A percentile compares a stretch with the other conserved stretches of the same genome.
Conservation (phyloP, 306 rosid genomes). For the Pyrus bretschneideri region DNA sequence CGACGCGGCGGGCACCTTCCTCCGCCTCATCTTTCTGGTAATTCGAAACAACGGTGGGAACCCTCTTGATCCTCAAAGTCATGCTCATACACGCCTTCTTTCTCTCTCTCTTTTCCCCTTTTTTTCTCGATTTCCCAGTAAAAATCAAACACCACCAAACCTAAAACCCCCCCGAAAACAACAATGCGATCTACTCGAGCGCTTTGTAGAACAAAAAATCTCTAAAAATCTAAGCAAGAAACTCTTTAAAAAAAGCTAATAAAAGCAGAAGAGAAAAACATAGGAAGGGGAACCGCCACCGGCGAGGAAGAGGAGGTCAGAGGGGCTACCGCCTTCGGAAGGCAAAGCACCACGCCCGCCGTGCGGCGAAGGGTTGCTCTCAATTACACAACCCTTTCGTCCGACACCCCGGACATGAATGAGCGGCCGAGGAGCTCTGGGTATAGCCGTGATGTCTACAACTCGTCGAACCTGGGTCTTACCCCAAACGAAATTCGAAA, state of each 20-base stretch:
- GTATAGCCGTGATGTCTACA: constrained; percentile 99
- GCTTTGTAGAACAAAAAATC: neutral
- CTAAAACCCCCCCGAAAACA: neutral
- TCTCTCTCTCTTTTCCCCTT: neutral
- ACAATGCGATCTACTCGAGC: constrained; percentile 6
- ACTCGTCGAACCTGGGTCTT: constrained; percentile 59
- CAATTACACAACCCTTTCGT: constrained; percentile 64
- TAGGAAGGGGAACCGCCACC: constrained; percentile 59
- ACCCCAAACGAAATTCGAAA: constrained; percentile 32
- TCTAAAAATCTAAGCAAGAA: neutral
- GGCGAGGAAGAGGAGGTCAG: constrained; percentile 96
- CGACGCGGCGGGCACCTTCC: constrained; percentile 40
- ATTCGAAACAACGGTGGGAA: constrained; percentile 86
- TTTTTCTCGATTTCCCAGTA: neutral
- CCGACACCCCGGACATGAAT: constrained; percentile 75
- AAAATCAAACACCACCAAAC: constrained; percentile 14
- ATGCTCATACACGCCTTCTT: neutral
- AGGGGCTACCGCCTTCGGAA: constrained; percentile 98
- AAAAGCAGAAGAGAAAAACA: neutral
- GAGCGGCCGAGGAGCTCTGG: constrained; percentile 49
- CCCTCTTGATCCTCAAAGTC: constrained; percentile 86
- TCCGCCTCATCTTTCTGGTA: constrained; percentile 71
- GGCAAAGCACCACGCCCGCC: constrained; percentile 99
- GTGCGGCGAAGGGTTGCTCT: constrained; percentile 97
- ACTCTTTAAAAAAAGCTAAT: neutral